Percentiles rank a stretch among this genome's conserved stretches.
phyloP scores from a whole-genome alignment of 1,284 basidiomycete genomes.

The Fomitopsis palustris region DNA sequence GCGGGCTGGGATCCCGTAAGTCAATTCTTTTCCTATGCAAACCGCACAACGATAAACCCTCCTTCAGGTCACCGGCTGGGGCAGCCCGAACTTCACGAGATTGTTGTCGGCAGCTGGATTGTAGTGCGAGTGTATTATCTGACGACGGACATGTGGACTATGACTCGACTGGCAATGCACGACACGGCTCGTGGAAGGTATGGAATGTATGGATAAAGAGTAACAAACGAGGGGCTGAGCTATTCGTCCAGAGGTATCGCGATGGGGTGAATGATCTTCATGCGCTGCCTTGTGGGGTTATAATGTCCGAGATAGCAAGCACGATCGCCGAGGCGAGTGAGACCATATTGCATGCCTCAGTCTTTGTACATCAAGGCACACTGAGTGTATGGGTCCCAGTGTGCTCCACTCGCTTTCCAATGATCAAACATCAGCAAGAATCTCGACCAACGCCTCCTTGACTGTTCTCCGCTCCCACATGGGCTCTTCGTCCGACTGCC shows the following conservation, averaged over 20 bases:
- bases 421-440: slow-evolving; percentile 47
- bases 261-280: no score
- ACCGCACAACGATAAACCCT: no score
- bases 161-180: not conserved
- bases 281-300: no score
- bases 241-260: no score
- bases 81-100: not conserved
- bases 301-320: no score
- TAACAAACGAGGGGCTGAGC: no score
- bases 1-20: slow-evolving; percentile 35
- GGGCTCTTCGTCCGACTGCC: slow-evolving; percentile 5
- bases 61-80: not conserved
- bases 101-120: not conserved
- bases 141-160: not conserved
- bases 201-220: no score
- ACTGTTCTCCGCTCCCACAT: slow-evolving; percentile 40
- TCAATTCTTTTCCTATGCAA: not conserved
- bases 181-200: not conserved
- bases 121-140: not conserved
- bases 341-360: no score
- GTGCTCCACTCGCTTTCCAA: not conserved
- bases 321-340: no score
- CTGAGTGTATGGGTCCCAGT: not conserved
- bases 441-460: slow-evolving; percentile 56
- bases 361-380: not conserved